A percentile compares a stretch with the other conserved stretches of the same genome.
Conservation (phyloP, 805 yeast species). For the Ogataea dorogensis region DNA sequence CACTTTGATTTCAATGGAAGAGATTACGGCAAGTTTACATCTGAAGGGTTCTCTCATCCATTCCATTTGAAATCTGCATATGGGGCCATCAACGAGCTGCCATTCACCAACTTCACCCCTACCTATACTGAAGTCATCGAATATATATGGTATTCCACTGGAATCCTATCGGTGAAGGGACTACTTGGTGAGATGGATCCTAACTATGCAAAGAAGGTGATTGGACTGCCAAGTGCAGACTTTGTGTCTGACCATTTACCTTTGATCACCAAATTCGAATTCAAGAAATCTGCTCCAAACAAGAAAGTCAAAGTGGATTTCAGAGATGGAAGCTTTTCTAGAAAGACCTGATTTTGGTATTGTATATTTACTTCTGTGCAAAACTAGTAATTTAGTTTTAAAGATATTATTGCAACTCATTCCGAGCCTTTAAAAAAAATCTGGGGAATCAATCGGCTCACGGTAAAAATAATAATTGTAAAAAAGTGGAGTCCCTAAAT, state of each 20-base stretch:
- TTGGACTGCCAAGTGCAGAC: conserved; percentile 93
- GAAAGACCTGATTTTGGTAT: conserved; percentile 27
- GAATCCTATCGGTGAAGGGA: conserved; percentile 78
- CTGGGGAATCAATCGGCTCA: conserved; percentile 11
- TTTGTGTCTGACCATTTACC: conserved; percentile 95
- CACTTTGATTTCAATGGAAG: conserved; percentile 83
- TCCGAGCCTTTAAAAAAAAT: not conserved
- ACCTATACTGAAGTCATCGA: conserved; percentile 91
- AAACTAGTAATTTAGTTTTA: conserved; percentile 1
- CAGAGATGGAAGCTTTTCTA: conserved; percentile 27
- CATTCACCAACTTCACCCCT: conserved; percentile 94
- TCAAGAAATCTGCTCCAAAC: conserved; percentile 43
- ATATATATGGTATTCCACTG: conserved; percentile 91
- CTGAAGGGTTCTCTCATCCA: conserved; percentile 80
- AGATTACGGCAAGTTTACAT: conserved; percentile 88
- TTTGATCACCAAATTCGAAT: conserved; percentile 73
- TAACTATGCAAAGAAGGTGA: conserved; percentile 68
- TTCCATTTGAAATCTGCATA: conserved; percentile 85
- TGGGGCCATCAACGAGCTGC: conserved; percentile 79
- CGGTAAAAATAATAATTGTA: no score
- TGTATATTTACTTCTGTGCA: conserved; percentile 4
- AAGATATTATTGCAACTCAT: not conserved
- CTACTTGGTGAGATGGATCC: conserved; percentile 80
- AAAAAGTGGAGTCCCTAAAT: no score
- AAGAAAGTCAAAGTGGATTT: conserved; percentile 31